phyloP scores from a whole-genome alignment of 306 rosid genomes.

The Cucurbita pepo region DNA sequence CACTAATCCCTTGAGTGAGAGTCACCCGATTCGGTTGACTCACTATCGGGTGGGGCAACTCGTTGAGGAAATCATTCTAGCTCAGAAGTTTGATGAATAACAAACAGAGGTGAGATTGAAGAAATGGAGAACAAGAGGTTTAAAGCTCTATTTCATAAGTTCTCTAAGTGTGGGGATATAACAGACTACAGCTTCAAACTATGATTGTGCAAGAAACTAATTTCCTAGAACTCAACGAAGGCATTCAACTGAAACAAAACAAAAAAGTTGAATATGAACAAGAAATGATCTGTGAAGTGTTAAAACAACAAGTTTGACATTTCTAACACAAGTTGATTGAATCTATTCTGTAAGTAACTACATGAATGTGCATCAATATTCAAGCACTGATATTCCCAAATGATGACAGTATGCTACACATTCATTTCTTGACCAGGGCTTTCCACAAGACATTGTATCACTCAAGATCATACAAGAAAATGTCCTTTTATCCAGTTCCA shows the following conservation, averaged over 20 bases:
- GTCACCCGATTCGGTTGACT: neutral
- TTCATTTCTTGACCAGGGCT: neutral
- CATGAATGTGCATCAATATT: slow-evolving; percentile 2
- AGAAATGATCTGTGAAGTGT: neutral
- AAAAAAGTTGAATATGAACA: neutral
- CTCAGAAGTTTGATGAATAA: neutral
- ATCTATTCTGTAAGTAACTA: neutral
- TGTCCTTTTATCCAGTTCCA: neutral
- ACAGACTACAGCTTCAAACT: neutral
- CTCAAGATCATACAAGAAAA: neutral
- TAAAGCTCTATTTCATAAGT: neutral
- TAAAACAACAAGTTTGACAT: neutral
- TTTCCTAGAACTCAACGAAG: neutral
- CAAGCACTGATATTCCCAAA: neutral
- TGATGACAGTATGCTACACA: neutral
- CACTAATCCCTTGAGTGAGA: too few species aligned
- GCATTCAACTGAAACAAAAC: neutral
- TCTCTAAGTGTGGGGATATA: neutral
- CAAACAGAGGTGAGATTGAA: neutral
- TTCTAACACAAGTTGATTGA: neutral
- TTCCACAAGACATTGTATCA: neutral
- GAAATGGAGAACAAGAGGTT: neutral
- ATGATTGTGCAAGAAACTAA: neutral
- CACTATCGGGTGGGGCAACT: neutral
- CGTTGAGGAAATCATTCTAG: neutral